Percentiles rank a stretch among this genome's conserved stretches.
phyloP scores from a whole-genome alignment of 2,329 filamentous ascomycete species.

The Diplocarpon rosae region DNA sequence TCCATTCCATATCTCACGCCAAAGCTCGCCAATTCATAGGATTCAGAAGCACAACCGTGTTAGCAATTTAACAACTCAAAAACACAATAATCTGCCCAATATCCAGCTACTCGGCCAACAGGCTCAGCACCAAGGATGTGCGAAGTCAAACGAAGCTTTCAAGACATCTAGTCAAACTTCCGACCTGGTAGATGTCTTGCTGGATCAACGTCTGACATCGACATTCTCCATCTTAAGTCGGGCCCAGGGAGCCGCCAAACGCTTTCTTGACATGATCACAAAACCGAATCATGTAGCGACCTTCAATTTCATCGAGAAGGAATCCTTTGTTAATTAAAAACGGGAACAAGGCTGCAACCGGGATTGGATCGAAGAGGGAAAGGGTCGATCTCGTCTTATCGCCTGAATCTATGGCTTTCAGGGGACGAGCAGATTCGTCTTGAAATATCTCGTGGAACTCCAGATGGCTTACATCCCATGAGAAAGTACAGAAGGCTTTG shows the following conservation, averaged over 20 bases:
- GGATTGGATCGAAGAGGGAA: constrained; percentile 34
- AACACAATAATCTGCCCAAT: background rate
- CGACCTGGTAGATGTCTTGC: constrained; percentile 38
- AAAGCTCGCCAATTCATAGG: background rate
- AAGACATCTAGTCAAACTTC: constrained; percentile 22
- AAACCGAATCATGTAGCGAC: constrained; percentile 33
- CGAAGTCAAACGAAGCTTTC: constrained; percentile 31
- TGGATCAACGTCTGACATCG: constrained; percentile 47
- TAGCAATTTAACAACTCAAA: background rate
- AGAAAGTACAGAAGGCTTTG: constrained; percentile 47
- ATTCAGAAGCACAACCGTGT: background rate
- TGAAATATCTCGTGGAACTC: background rate
- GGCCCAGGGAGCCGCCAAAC: constrained; percentile 27
- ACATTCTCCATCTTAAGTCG: constrained; percentile 41
- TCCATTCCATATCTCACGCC: too few species aligned
- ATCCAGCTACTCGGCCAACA: constrained; percentile 8
- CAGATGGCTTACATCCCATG: constrained; percentile 11
- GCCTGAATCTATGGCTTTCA: constrained; percentile 29
- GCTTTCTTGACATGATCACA: constrained; percentile 31
- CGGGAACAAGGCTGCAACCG: constrained; percentile 37
- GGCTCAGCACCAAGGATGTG: constrained; percentile 27
- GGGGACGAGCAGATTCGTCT: constrained; percentile 20
- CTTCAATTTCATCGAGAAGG: constrained; percentile 38
- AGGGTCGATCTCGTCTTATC: constrained; percentile 38
- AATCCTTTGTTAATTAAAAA: constrained; percentile 38